These are phyloP conservation scores for Stenogyne calaminthoides DNA, from an alignment of 305 asterid species.

Conservation along the genomic window DNA sequence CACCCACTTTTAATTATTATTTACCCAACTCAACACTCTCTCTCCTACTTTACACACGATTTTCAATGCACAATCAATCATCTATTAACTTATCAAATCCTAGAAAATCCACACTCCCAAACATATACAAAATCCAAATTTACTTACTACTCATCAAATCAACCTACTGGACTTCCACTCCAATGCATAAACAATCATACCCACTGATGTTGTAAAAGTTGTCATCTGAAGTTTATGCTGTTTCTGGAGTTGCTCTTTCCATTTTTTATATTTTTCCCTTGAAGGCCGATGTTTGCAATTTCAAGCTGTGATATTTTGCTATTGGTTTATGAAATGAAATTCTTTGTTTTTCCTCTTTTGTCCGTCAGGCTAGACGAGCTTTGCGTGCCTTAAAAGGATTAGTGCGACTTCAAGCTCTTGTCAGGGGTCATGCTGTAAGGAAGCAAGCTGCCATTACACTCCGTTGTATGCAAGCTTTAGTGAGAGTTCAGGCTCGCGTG, in stretches of 20 bases:
- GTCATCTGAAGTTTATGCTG: neutral
- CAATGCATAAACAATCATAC: no score
- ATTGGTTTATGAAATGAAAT: neutral
- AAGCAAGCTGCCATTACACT: conserved; percentile 93
- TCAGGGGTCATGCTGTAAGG: conserved; percentile 96
- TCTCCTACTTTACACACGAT: no score
- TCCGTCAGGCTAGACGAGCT: conserved; percentile 85
- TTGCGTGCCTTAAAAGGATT: conserved; percentile 92
- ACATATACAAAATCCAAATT: no score
- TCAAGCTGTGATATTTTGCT: conserved; percentile 12
- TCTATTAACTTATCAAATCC: no score
- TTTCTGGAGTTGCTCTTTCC: conserved; percentile 14
- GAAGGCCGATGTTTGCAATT: neutral
- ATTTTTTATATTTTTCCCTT: neutral
- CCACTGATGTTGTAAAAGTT: conserved; percentile 5
- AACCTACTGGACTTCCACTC: no score
- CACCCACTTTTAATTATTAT: no score
- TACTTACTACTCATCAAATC: no score
- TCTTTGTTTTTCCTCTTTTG: neutral
- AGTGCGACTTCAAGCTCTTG: conserved; percentile 99
- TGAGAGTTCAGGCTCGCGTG: conserved; percentile 96
- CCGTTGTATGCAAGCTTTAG: conserved; percentile 96
- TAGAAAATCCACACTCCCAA: no score
- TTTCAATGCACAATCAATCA: no score
- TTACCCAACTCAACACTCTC: no score